Evolutionary conservation across 495 filamentous ascomycete genomes (phyloP).

Genomic region (Penicillium paradoxum): DNA sequence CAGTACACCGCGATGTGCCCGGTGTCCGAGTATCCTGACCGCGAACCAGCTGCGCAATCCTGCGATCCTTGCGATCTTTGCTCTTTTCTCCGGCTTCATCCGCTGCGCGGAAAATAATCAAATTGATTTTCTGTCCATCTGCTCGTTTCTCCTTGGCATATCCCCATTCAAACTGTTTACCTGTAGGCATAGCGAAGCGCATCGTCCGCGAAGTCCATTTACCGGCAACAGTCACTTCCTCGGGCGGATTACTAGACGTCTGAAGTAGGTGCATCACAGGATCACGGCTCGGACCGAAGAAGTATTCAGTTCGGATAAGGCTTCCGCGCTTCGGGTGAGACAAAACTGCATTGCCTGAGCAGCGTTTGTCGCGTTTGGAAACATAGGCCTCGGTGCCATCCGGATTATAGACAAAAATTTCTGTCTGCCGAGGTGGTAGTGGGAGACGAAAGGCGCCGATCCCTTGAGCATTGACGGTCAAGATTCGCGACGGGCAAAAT

Average conservation of each 20-base stretch:
- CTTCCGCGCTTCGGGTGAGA: slow-evolving; percentile 18
- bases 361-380: slow-evolving; percentile 36
- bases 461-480: slow-evolving; percentile 45
- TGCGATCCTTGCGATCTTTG: background rate
- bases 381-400: slow-evolving; percentile 34
- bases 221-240: slow-evolving; percentile 10
- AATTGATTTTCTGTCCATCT: slow-evolving; percentile 23
- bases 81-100: slow-evolving; percentile 7
- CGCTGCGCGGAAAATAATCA: slow-evolving; percentile 31
- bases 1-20: slow-evolving; percentile 34
- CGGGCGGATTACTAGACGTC: background rate
- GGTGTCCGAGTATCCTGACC: slow-evolving; percentile 37
- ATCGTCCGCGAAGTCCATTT: slow-evolving; percentile 35
- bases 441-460: slow-evolving; percentile 41
- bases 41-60: slow-evolving; percentile 44
- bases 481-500: slow-evolving; percentile 16
- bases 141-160: slow-evolving; percentile 38
- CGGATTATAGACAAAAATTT: slow-evolving; percentile 41
- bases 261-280: slow-evolving; percentile 25
- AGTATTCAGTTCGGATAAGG: slow-evolving; percentile 44
- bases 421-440: slow-evolving; percentile 32
- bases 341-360: slow-evolving; percentile 40
- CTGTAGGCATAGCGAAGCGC: slow-evolving; percentile 31
- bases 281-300: slow-evolving; percentile 43
- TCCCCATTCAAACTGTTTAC: slow-evolving; percentile 44